A percentile compares a stretch with the other conserved stretches of the same genome.
Conservation (phyloP, 2,329 filamentous ascomycete species). For the Sporothrix mexicana region DNA sequence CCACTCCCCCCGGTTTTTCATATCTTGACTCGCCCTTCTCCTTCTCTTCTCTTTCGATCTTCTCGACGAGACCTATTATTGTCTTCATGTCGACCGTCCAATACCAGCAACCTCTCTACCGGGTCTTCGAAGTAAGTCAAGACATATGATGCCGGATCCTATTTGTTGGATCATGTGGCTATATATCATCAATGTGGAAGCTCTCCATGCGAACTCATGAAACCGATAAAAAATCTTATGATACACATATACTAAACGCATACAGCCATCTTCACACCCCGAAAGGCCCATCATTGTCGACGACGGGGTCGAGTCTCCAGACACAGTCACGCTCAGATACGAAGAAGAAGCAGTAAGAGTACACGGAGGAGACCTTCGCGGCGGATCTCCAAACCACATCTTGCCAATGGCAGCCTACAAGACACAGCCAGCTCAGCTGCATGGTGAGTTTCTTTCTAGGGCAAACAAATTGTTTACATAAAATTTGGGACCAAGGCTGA, state of each 20-base stretch:
- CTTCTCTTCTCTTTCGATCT: neutral
- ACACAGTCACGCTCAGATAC: slow-evolving; percentile 62
- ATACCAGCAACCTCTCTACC: slow-evolving; percentile 62
- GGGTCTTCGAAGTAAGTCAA: slow-evolving; percentile 65
- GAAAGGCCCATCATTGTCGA: slow-evolving; percentile 64
- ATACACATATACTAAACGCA: neutral
- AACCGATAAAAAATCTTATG: neutral
- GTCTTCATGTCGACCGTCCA: slow-evolving; percentile 65
- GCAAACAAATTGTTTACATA: neutral
- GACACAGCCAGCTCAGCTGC: slow-evolving; percentile 74
- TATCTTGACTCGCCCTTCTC: neutral
- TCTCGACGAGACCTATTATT: neutral
- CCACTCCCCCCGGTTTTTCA: slow-evolving; percentile 37
- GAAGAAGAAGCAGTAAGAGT: slow-evolving; percentile 61
- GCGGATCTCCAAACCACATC: slow-evolving; percentile 63
- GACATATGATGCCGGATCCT: neutral
- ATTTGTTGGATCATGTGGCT: neutral
- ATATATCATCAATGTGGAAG: neutral
- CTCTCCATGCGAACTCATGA: neutral
- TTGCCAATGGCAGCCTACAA: slow-evolving; percentile 88
- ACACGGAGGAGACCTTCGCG: slow-evolving; percentile 56
- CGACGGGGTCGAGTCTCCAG: slow-evolving; percentile 63
- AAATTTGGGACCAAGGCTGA: neutral
- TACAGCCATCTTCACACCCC: slow-evolving; percentile 59
- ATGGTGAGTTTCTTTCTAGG: slow-evolving; percentile 67